Percentiles rank a stretch among this genome's conserved stretches.
phyloP scores from a whole-genome alignment of 176 grass and related monocot species.

The Aegilops tauschii region DNA sequence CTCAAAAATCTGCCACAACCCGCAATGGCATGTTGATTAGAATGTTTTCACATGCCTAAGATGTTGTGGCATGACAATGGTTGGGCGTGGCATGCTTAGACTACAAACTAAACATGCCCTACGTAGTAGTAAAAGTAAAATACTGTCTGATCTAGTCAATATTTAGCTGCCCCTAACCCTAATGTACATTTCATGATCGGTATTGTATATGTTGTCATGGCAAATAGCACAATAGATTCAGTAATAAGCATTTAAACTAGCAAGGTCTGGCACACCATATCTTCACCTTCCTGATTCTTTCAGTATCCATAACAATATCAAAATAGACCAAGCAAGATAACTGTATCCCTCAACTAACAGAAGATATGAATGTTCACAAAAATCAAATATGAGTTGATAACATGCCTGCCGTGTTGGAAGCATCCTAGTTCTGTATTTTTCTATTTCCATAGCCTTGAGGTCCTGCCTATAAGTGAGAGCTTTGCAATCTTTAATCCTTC shows the following conservation, averaged over 20 bases:
- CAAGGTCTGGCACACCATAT: neutral
- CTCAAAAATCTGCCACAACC: neutral
- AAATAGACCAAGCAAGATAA: neutral
- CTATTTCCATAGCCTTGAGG: constrained; percentile 72
- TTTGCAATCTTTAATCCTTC: constrained; percentile 87
- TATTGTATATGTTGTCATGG: neutral
- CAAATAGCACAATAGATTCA: constrained; percentile 5
- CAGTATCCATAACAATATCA: neutral
- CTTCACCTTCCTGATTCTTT: neutral
- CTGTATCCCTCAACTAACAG: neutral
- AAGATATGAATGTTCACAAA: neutral
- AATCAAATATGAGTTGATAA: neutral
- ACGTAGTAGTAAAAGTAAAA: neutral
- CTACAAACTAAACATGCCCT: neutral
- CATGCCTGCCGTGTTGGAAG: constrained; percentile 85
- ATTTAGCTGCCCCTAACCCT: neutral
- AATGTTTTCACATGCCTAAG: neutral
- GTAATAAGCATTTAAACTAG: neutral
- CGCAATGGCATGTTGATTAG: neutral
- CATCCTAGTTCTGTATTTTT: constrained; percentile 63
- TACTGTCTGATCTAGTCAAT: neutral
- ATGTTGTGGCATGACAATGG: too few relatives aligned
- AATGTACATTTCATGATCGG: neutral
- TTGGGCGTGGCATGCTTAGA: too few relatives aligned
- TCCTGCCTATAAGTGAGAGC: constrained; percentile 85